Conservation (phyloP, 352 stramenopile species). For the Phytophthora crassamura region DNA sequence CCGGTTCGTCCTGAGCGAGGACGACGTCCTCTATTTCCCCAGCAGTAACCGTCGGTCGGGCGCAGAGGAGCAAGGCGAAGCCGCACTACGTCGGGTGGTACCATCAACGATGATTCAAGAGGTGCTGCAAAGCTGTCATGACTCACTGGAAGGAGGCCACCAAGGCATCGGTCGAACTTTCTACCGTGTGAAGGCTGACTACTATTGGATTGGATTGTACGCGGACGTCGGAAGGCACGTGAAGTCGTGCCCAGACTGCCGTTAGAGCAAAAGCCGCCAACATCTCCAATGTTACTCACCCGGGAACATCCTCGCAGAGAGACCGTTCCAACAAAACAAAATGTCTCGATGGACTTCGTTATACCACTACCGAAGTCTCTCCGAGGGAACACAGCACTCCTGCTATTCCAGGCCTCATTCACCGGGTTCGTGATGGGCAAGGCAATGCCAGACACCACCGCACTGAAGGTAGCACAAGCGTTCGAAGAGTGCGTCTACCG, state of each 20-base stretch:
- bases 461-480: constrained; percentile 14
- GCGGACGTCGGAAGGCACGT: constrained; percentile 1
- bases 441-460: constrained; percentile 11
- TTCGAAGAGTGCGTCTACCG: constrained; percentile 17
- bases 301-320: constrained; percentile 1
- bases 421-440: constrained; percentile 14
- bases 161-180: constrained; percentile 2
- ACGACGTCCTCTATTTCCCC: not conserved
- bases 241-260: not conserved
- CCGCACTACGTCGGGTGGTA: no score
- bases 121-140: constrained; percentile 11
- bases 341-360: no score
- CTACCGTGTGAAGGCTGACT: not conserved
- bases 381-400: constrained; percentile 8
- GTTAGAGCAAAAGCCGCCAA: constrained; percentile 1
- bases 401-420: constrained; percentile 16
- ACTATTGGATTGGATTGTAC: constrained; percentile 12
- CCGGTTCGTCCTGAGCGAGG: not conserved
- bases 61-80: no score
- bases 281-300: constrained; percentile 2
- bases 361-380: constrained; percentile 1
- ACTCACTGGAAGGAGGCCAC: constrained; percentile 12
- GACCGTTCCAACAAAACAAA: constrained; percentile 9
- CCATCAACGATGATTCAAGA: constrained; percentile 11
- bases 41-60: not conserved